These are phyloP conservation scores for Aureobasidium sp. DNA, from an alignment of 2,329 filamentous ascomycete genomes.

Conservation along the genomic window DNA sequence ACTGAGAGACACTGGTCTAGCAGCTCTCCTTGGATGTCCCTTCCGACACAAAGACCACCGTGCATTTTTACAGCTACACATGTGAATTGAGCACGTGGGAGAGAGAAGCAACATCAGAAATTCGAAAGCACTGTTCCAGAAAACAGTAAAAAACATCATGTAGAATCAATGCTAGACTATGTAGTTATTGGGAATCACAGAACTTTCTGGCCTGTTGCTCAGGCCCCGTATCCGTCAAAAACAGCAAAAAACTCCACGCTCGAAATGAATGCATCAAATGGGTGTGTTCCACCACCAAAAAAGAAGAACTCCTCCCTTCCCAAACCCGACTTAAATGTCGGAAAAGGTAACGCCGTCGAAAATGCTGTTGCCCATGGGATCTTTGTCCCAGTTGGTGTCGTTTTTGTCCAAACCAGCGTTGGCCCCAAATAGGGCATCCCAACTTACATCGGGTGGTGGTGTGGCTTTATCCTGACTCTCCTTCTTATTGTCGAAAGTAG, in stretches of 20 bases:
- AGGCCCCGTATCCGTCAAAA: neutral
- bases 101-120: neutral
- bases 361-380: conserved; percentile 14
- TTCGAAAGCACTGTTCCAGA: neutral
- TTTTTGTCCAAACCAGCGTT: conserved; percentile 12
- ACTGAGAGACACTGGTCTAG: neutral
- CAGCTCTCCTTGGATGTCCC: neutral
- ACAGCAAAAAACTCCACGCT: neutral
- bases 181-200: neutral
- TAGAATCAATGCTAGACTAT: neutral
- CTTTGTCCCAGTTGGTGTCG: conserved; percentile 12
- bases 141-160: neutral
- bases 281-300: neutral
- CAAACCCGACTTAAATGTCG: neutral
- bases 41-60: too few relatives aligned
- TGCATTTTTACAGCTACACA: neutral
- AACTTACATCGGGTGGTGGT: neutral
- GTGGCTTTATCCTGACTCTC: neutral
- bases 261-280: neutral
- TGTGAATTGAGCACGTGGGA: neutral
- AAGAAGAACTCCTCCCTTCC: neutral
- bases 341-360: conserved; percentile 11
- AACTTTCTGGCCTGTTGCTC: neutral
- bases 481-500: conserved; percentile 10
- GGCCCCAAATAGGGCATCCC: conserved; percentile 6